Percentiles rank a stretch among this genome's conserved stretches.
Conservation (phyloP, 257 asterid genomes). For the Linderniella brevidens region DNA sequence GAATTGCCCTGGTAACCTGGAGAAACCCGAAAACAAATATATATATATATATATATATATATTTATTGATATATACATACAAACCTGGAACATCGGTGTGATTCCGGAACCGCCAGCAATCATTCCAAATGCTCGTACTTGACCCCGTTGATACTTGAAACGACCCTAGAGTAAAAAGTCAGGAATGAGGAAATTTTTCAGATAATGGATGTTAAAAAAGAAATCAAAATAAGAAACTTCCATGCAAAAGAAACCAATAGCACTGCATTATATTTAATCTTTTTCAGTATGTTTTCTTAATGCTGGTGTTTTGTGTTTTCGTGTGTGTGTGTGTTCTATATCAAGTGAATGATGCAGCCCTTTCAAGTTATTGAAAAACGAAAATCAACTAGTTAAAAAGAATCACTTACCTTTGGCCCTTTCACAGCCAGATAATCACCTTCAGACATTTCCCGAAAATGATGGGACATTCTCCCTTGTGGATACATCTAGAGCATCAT, state of each 20-base stretch:
- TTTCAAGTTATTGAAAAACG: no score
- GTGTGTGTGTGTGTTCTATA: no score
- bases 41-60: no score
- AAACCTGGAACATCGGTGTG: conserved; percentile 62
- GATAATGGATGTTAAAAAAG: no score
- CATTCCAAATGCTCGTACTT: conserved; percentile 56
- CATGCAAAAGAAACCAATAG: no score
- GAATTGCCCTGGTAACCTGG: conserved; percentile 85
- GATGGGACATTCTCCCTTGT: conserved; percentile 99
- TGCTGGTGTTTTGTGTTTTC: no score
- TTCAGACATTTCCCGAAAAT: conserved; percentile 79
- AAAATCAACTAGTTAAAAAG: no score
- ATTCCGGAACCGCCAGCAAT: conserved; percentile 65
- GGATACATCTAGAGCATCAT: conserved; percentile 75
- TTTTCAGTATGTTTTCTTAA: no score
- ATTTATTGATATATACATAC: conserved; percentile 1
- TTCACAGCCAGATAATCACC: conserved; percentile 84
- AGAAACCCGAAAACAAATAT: conserved; percentile 5
- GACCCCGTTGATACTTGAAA: conserved; percentile 48
- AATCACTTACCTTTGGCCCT: conserved; percentile 76
- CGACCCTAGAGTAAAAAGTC: conserved; percentile 26
- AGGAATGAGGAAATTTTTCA: no score
- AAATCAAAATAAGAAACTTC: no score
- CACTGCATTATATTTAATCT: no score
- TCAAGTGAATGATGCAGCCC: no score